phyloP scores from a whole-genome alignment of 1,284 basidiomycete genomes.

The Ustilago tritici region DNA sequence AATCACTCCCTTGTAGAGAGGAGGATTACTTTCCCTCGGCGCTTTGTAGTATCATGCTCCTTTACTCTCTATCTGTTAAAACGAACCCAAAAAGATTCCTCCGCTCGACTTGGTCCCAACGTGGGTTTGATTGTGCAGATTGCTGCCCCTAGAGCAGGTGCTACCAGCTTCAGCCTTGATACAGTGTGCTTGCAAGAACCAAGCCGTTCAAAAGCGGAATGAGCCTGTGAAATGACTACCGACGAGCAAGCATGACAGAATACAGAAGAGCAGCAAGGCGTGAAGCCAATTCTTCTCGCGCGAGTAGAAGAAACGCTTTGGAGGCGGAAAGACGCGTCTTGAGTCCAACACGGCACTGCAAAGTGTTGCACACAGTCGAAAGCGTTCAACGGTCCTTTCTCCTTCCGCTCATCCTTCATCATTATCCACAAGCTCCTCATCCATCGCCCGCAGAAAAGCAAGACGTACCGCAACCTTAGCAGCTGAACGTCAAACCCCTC shows the following conservation, averaged over 20 bases:
- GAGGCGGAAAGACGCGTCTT: background rate
- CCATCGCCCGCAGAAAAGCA: background rate
- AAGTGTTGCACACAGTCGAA: background rate
- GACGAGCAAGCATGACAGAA: background rate
- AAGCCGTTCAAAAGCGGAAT: background rate
- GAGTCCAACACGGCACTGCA: slow-evolving; percentile 1
- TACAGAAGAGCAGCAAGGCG: background rate
- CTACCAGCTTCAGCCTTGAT: too few relatives aligned
- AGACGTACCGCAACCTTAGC: too few relatives aligned
- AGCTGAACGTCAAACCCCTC: background rate
- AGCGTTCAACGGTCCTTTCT: too few relatives aligned
- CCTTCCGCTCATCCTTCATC: background rate
- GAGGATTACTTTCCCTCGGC: background rate
- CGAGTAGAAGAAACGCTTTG: background rate
- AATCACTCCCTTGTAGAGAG: background rate
- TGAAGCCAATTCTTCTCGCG: background rate
- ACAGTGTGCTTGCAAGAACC: too few relatives aligned
- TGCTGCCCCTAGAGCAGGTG: too few relatives aligned
- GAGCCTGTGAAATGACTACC: background rate
- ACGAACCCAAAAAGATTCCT: slow-evolving; percentile 5
- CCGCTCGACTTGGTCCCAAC: background rate
- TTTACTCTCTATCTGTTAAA: slow-evolving; percentile 5
- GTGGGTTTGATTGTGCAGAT: background rate
- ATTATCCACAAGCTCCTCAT: background rate
- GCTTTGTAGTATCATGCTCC: background rate